Base-by-base conservation (phyloP, 768 basidiomycete genomes). In the Pisolithus sp. region DNA sequence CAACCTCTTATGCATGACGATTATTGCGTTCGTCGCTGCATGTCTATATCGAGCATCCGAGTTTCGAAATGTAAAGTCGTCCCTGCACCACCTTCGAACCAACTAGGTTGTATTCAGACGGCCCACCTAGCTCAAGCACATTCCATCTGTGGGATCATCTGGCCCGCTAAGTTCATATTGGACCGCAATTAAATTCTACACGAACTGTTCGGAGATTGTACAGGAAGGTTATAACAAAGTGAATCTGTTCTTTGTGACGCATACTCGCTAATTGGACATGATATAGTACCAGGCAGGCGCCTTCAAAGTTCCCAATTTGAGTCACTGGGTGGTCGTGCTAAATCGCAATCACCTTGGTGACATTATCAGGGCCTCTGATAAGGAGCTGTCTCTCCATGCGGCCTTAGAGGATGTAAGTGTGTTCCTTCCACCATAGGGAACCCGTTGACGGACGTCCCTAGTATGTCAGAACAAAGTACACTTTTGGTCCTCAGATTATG, bases 151-250 rank as follows among this genome's bases (percentile, higher is more conserved):
- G 3, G 68, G 70, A 3, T 59, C 54, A 4, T 62, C 53, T 2
- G 50, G 40, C 13, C 60, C 63, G 28, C 34, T 71, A 0, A 55
- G 64, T 24, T 70, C 68, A 3, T 70, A 60, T 48, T 51, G 60
- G 40, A 57, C 52, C 5, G 58, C 60, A 8, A 46, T 60, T 6
- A 60, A 45, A 18, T 65, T 49, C 45, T 2, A 57, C 3, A 47
- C 18, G 7, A 55, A 61, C 26, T 62, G 51, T 6, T 28, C 30
- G 0, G 46, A 59, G 5, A 21, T 73, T 3, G 23, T 73, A 12
- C 62, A 63, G 49, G 57, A 69, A 50, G 71, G 71, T 0, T 68
- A 68, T 38, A 48, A 59, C 12, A 65, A 66, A 56, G 72, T 58
- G 45, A 10, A 51, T 51, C 1, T 2, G 0, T 7, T 44, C 8